Conservation (phyloP, 2,329 filamentous ascomycete genomes). For the Chalara sp. region DNA sequence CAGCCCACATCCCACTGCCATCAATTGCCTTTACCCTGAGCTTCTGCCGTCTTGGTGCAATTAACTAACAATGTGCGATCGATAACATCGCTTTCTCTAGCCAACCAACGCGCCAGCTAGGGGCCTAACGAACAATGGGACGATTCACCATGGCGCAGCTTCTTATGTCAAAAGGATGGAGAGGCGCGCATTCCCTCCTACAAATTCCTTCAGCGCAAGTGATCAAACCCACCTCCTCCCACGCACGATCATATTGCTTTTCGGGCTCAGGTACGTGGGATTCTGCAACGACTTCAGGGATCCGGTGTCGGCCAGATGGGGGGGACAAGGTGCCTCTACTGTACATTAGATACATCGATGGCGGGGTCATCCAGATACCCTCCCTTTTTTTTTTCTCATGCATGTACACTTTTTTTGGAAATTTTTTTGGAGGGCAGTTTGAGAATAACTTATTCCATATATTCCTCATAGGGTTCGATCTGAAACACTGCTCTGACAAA, state of each 20-base stretch:
- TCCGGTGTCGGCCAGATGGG: neutral
- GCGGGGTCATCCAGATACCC: constrained; percentile 14
- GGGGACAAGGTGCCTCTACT: neutral
- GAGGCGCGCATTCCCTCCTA: no score
- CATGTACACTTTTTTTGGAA: constrained; percentile 1
- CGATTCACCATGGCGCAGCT: no score
- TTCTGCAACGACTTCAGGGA: neutral
- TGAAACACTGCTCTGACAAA: neutral
- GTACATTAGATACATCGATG: neutral
- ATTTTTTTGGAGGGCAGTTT: constrained; percentile 10
- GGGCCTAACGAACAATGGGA: no score
- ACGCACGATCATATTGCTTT: constrained; percentile 11
- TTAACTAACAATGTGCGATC: no score
- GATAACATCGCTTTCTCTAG: no score
- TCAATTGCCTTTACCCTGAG: no score
- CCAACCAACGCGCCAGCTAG: no score
- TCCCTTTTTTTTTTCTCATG: constrained; percentile 1
- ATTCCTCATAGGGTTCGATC: constrained; percentile 1
- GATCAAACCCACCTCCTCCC: constrained; percentile 3
- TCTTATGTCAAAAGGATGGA: no score
- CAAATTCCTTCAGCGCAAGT: no score
- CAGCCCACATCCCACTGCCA: no score
- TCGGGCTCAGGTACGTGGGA: constrained; percentile 16
- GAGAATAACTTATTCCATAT: neutral
- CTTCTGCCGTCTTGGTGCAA: no score